Evolutionary conservation across 192 early-diverging fungal species (phyloP).

Genomic region (Umbelopsis vinacea): DNA sequence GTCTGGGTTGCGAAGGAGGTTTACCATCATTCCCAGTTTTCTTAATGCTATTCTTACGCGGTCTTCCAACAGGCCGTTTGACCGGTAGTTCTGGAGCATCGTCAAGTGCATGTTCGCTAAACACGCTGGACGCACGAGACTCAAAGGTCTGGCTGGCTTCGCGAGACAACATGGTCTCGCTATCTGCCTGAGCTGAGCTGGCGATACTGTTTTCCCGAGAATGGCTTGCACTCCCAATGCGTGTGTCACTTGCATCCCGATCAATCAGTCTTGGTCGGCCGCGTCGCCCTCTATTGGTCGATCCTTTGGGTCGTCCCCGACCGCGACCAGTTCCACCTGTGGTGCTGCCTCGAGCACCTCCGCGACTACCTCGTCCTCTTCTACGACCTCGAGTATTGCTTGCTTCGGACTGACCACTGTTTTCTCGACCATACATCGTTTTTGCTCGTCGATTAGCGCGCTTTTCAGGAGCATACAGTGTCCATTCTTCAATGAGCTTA

Average conservation of each 20-base stretch:
- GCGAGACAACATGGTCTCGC: neutral
- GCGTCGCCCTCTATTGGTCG: neutral
- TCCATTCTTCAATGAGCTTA: constrained; percentile 56
- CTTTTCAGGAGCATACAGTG: constrained; percentile 42
- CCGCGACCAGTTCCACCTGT: neutral
- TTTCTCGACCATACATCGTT: constrained; percentile 36
- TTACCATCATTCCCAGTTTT: neutral
- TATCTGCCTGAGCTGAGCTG: neutral
- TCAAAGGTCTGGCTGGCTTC: neutral
- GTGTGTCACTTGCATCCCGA: neutral
- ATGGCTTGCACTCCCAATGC: neutral
- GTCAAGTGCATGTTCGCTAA: neutral
- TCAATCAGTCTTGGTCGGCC: neutral
- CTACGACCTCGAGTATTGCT: neutral
- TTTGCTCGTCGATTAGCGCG: constrained; percentile 29
- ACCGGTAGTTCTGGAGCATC: neutral
- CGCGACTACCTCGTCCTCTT: constrained; percentile 16
- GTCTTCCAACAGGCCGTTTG: neutral
- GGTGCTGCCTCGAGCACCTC: neutral
- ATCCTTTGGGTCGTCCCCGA: constrained; percentile 23
- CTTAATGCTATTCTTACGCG: neutral
- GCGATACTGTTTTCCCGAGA: too few species aligned
- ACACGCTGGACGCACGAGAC: neutral
- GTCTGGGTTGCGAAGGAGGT: neutral
- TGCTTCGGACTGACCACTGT: constrained; percentile 18